Evolutionary conservation across 345 rosid genomes (phyloP), one percentile per base, ranked within the genome.

Genomic region (Punica granatum): DNA sequence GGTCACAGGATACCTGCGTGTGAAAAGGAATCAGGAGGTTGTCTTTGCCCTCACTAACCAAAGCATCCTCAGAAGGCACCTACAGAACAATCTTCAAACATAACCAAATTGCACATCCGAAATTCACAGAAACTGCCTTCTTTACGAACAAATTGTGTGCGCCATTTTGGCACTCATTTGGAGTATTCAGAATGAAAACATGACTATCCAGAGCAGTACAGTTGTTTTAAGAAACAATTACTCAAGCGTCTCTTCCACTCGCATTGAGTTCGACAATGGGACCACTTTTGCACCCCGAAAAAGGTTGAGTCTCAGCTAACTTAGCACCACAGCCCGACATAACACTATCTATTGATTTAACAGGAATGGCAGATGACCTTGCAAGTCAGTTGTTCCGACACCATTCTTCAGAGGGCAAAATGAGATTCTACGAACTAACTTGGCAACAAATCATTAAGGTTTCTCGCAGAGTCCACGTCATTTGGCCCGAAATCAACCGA

Each of bases 1-100:
- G 33, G 39, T 30, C 41, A 0, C 23, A 11, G 23, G 60, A 44
- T 69, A 88, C 90, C 88, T 80, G 39, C 0, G 80, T 59, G 14
- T 74, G 78, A 64, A 72, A 75, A 11, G 88, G 88, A 51, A 88
- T 82, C 63, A 85, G 82, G 41, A 88, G 90, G 70, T 85, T 74
- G 49, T 82, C 88, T 75, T 88, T 85, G 71, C 93, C 90, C 75
- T 81, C 67, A 28, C 66, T 69, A 39, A 88, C 69, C 64, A 70
- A 74, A 68, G 76, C 70, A 74, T 69, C 84, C 58, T 78, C 80
- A 73, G 84, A 46, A 43, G 70, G 64, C 71, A 85, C 74, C 93
- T 88, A 70, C 43, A 46, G 34, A 51, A 56, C 61, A 56, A 30
- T 7, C 12, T 56, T 2, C 3, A 10, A 15, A 56, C 6, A 26